Percentiles rank a stretch among this genome's conserved stretches.
phyloP scores from a whole-genome alignment of 2,329 filamentous ascomycete species.

The Ceratocystis albifundus region DNA sequence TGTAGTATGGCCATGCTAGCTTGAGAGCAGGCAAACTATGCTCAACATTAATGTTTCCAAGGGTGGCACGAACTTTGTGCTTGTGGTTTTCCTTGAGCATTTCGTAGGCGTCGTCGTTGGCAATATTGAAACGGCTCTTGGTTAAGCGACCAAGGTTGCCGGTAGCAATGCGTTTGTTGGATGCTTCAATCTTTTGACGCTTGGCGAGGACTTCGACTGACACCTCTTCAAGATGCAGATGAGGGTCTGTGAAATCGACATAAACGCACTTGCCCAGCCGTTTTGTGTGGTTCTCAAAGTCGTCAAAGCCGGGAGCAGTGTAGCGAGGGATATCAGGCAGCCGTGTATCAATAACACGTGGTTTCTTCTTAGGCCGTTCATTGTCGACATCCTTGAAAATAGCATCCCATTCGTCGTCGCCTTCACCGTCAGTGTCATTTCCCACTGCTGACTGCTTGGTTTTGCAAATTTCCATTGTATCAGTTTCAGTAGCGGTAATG shows the following conservation, averaged over 20 bases:
- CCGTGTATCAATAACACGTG: constrained; percentile 49
- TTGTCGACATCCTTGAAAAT: constrained; percentile 46
- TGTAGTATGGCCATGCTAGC: constrained; percentile 92
- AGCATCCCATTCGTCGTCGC: constrained; percentile 46
- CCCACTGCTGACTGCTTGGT: constrained; percentile 23
- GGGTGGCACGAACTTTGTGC: constrained; percentile 84
- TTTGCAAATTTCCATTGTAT: not conserved
- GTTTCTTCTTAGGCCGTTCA: constrained; percentile 51
- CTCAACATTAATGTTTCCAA: constrained; percentile 85
- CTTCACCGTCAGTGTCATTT: constrained; percentile 23
- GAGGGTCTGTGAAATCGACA: constrained; percentile 78
- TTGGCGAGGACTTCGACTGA: constrained; percentile 53
- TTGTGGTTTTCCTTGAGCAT: constrained; percentile 93
- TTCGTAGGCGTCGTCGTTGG: constrained; percentile 92
- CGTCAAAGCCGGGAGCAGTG: constrained; percentile 61
- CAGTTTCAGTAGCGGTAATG: constrained; percentile 11
- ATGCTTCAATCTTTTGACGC: constrained; percentile 44
- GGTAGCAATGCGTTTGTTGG: constrained; percentile 55
- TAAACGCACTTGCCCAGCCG: constrained; percentile 66
- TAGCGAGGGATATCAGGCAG: constrained; percentile 48
- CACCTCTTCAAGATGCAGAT: constrained; percentile 70
- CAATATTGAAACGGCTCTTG: constrained; percentile 80
- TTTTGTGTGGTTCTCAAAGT: constrained; percentile 63
- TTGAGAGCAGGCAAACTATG: constrained; percentile 87
- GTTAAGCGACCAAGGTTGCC: constrained; percentile 62